Percentiles rank a stretch among this genome's conserved stretches.
phyloP scores from a whole-genome alignment of 2,329 filamentous ascomycete genomes.

The Corinectria fuckeliana region DNA sequence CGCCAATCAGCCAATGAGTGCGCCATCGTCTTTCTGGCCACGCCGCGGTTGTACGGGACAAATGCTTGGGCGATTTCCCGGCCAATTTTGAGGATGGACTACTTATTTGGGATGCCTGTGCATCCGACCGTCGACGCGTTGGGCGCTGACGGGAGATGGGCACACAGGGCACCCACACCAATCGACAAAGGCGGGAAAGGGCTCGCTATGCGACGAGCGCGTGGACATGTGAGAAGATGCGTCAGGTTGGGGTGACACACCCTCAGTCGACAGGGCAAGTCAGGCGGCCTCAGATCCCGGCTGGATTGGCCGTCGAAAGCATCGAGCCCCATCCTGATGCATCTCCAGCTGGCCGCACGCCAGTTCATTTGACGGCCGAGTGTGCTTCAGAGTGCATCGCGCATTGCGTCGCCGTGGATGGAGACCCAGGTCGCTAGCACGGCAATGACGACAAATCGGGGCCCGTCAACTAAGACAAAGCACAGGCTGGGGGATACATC shows the following conservation, averaged over 20 bases:
- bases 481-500: slow-evolving; percentile 18
- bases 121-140: slow-evolving; percentile 13
- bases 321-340: slow-evolving; percentile 33
- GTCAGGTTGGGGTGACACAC: slow-evolving; percentile 26
- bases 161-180: slow-evolving; percentile 18
- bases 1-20: slow-evolving; percentile 29
- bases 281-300: slow-evolving; percentile 33
- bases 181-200: slow-evolving; percentile 27
- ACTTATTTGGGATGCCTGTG: slow-evolving; percentile 9
- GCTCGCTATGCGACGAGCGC: slow-evolving; percentile 31
- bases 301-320: slow-evolving; percentile 33
- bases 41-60: slow-evolving; percentile 25
- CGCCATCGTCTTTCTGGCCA: slow-evolving; percentile 14
- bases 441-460: slow-evolving; percentile 31
- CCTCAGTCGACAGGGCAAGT: slow-evolving; percentile 31
- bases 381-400: slow-evolving; percentile 20
- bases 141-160: slow-evolving; percentile 13
- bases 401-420: slow-evolving; percentile 19
- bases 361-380: slow-evolving; percentile 23
- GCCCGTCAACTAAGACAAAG: slow-evolving; percentile 32
- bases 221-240: slow-evolving; percentile 35
- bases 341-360: slow-evolving; percentile 25
- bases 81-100: slow-evolving; percentile 22
- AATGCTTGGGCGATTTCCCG: slow-evolving; percentile 23
- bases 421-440: slow-evolving; percentile 14